These are phyloP conservation scores for Lentinula detonsa DNA, from an alignment of 768 basidiomycete genomes.

Conservation along the genomic window DNA sequence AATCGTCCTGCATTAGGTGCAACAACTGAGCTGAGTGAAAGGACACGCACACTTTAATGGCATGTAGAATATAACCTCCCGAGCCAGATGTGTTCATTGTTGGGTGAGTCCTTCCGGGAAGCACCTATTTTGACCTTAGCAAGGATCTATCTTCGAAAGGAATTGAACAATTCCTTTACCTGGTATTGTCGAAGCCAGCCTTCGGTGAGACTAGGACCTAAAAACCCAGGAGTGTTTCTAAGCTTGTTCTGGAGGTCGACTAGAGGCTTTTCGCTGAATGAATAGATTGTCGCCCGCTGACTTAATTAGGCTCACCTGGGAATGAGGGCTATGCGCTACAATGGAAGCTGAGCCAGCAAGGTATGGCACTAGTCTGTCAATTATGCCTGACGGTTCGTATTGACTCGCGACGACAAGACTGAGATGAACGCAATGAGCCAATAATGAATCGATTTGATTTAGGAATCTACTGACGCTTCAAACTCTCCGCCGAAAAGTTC, in stretches of 20 bases:
- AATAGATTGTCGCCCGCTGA: neutral
- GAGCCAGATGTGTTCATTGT: constrained; percentile 87
- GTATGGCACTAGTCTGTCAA: constrained; percentile 69
- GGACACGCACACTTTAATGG: constrained; percentile 74
- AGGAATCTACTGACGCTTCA: constrained; percentile 56
- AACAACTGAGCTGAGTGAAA: neutral
- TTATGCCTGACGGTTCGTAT: constrained; percentile 79
- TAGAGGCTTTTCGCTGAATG: constrained; percentile 45
- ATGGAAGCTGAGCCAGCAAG: constrained; percentile 82
- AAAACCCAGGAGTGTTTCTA: constrained; percentile 56
- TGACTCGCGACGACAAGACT: constrained; percentile 79
- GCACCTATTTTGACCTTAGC: constrained; percentile 33
- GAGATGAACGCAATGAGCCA: neutral
- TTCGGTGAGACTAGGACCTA: constrained; percentile 80
- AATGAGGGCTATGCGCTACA: constrained; percentile 79
- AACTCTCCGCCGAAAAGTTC: constrained; percentile 86
- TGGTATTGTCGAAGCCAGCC: constrained; percentile 88
- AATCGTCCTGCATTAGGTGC: neutral
- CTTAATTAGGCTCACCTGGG: constrained; percentile 49
- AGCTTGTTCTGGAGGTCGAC: constrained; percentile 70
- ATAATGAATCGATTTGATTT: neutral
- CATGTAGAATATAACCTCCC: constrained; percentile 82
- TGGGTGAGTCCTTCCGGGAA: constrained; percentile 97
- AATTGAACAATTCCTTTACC: constrained; percentile 22
- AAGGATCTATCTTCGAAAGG: neutral